These are phyloP conservation scores for Tephrocybe sp. DNA, from an alignment of 768 basidiomycete genomes.

Conservation along the genomic window DNA sequence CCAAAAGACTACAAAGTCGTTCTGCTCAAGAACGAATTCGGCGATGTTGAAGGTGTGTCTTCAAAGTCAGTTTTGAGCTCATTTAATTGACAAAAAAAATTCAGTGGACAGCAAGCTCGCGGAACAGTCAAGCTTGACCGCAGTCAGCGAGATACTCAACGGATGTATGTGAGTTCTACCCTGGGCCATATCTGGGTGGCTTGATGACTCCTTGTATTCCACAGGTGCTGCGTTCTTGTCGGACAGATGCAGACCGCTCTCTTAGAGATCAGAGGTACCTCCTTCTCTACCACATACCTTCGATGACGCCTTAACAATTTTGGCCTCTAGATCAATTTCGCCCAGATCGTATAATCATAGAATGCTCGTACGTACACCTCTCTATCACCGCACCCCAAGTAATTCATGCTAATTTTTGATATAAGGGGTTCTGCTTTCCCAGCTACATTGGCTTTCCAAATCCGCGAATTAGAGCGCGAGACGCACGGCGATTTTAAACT, in stretches of 20 bases:
- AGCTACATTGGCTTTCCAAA: constrained; percentile 92
- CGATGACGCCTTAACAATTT: neutral
- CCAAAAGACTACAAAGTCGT: constrained; percentile 88
- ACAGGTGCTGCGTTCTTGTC: constrained; percentile 90
- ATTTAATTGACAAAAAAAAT: neutral
- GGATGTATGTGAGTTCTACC: constrained; percentile 80
- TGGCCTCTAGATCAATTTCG: constrained; percentile 63
- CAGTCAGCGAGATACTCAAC: constrained; percentile 92
- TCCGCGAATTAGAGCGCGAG: constrained; percentile 83
- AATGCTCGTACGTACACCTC: constrained; percentile 80
- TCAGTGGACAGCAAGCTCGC: constrained; percentile 91
- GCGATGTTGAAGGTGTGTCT: constrained; percentile 78
- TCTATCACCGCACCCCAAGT: neutral
- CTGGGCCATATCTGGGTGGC: neutral
- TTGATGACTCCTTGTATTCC: neutral
- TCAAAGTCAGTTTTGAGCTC: neutral
- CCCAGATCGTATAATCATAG: constrained; percentile 92
- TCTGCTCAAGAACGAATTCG: constrained; percentile 94
- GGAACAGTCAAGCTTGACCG: constrained; percentile 76
- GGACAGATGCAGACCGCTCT: constrained; percentile 93
- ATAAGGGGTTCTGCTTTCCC: constrained; percentile 91
- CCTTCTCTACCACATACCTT: no score
- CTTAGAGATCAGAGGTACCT: constrained; percentile 77
- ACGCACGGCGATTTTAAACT: constrained; percentile 74
- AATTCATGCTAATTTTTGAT: neutral